phyloP scores from a whole-genome alignment of 352 stramenopile species.

The Globisporangium solare region DNA sequence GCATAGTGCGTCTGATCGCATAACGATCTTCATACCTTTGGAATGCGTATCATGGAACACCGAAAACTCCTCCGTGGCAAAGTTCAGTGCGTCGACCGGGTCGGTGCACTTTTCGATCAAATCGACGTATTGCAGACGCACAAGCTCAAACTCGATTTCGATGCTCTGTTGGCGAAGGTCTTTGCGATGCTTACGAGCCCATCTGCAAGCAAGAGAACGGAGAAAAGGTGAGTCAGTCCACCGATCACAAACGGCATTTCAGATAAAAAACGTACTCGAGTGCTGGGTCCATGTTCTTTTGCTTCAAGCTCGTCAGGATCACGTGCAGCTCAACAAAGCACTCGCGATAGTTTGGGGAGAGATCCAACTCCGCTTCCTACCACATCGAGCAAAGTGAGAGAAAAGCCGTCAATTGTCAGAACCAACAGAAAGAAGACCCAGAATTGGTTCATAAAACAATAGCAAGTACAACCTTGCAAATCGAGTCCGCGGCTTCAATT shows the following conservation, averaged over 20 bases:
- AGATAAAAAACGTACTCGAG: conserved; percentile 41
- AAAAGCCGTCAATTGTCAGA: neutral
- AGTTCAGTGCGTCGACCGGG: conserved; percentile 64
- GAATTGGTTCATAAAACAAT: neutral
- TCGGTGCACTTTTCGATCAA: conserved; percentile 58
- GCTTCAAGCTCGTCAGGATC: conserved; percentile 62
- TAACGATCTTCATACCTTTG: conserved; percentile 25
- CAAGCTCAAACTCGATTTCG: conserved; percentile 80
- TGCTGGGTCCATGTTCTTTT: conserved; percentile 55
- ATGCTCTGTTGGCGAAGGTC: conserved; percentile 46
- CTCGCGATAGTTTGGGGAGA: conserved; percentile 41
- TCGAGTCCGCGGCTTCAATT: conserved; percentile 59
- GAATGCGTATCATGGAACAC: conserved; percentile 57
- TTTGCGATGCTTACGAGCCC: conserved; percentile 48
- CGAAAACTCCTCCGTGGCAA: conserved; percentile 58
- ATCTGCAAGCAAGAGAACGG: conserved; percentile 26
- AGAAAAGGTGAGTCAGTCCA: neutral
- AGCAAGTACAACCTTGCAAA: conserved; percentile 52
- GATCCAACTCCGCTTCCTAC: conserved; percentile 55
- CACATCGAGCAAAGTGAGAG: conserved; percentile 1
- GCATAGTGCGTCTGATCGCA: neutral
- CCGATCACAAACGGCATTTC: conserved; percentile 4
- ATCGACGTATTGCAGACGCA: conserved; percentile 80
- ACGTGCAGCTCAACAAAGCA: conserved; percentile 68
- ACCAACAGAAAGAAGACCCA: no score